These are phyloP conservation scores for Saccharomyces hybrid DNA, from an alignment of 1,139 yeast genomes.

Conservation along the genomic window DNA sequence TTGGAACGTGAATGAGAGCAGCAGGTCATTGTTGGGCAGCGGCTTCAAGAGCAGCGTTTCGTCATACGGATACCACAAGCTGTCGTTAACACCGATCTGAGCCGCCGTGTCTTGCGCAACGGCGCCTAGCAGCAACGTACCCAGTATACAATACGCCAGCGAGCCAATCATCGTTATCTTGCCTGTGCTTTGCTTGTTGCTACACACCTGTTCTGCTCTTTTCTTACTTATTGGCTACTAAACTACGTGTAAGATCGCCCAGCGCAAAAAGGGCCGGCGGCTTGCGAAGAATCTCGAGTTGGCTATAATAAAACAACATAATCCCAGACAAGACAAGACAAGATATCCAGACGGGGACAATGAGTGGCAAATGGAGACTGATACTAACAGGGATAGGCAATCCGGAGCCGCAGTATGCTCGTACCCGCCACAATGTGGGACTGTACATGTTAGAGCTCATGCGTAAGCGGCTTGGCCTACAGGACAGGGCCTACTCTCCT, in stretches of 20 bases:
- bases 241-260: conserved; percentile 1
- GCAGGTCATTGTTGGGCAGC: conserved; percentile 57
- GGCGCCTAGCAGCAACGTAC: background rate
- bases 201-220: background rate
- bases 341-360: background rate
- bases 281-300: background rate
- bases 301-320: background rate
- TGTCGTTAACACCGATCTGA: conserved; percentile 1
- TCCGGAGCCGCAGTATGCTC: conserved; percentile 55
- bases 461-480: conserved; percentile 13
- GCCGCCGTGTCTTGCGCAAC: background rate
- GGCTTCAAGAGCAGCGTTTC: conserved; percentile 61
- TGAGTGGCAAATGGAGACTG: background rate
- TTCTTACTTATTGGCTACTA: background rate
- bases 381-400: conserved; percentile 63
- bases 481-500: conserved; percentile 9
- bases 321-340: background rate
- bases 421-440: conserved; percentile 76
- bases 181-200: background rate
- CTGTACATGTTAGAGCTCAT: conserved; percentile 19
- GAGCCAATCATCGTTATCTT: background rate
- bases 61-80: conserved; percentile 38
- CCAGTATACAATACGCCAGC: background rate
- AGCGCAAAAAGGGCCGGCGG: conserved; percentile 1
- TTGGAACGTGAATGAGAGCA: conserved; percentile 54